Evolutionary conservation across 2,329 filamentous ascomycete genomes (phyloP), one percentile per base, ranked within the genome.

Genomic region (Fusarium abutilonis): DNA sequence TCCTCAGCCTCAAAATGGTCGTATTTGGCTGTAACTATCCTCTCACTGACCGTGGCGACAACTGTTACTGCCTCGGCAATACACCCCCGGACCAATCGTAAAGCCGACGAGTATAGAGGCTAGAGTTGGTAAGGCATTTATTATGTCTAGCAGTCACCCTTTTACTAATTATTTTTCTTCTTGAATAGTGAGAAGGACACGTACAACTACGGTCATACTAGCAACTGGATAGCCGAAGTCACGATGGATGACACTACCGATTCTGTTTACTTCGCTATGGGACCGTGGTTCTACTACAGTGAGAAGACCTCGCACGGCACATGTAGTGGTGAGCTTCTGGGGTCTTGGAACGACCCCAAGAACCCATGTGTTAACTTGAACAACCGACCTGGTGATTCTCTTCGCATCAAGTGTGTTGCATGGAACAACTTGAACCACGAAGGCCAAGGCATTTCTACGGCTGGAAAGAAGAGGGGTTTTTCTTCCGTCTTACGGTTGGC

Each of bases 361-460:
- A 26, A 55, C 44, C 52, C 52, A 7, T 55, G 52, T 34, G 52
- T 55, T 19, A 55, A 55, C 32, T 17, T 55, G 45, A 35, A 55
- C 38, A 11, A 15, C 8, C 32, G 52, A n/a, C 21, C 23, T 26
- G 38, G n/a, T 39, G 52, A 55, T 47, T 17, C 31, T 14, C 52
- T 44, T 15, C 52, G 52, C 7, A 55, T 55, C 26, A 13, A 40
- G 32, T 55, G 48, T 23, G 42, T 64, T 60, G 9, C 77, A 71
- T 10, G 62, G 67, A 52, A 52, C 23, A 52, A 52, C 49, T 29
- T 29, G 11, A 29, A 29, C 10, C 28, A 29, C 9, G 28, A 29
- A 29, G 28, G 28, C 9, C 10, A 9, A 29, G 28, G 11, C 28
- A 3, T 29, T 29, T 13, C 28, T 9, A 29, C 10, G 9, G 7